Percentiles rank a stretch among this genome's conserved stretches.
These are phyloP conservation scores for Flaveria trinervia DNA, from an alignment of 129 eudicot species.

Conservation along the genomic window DNA sequence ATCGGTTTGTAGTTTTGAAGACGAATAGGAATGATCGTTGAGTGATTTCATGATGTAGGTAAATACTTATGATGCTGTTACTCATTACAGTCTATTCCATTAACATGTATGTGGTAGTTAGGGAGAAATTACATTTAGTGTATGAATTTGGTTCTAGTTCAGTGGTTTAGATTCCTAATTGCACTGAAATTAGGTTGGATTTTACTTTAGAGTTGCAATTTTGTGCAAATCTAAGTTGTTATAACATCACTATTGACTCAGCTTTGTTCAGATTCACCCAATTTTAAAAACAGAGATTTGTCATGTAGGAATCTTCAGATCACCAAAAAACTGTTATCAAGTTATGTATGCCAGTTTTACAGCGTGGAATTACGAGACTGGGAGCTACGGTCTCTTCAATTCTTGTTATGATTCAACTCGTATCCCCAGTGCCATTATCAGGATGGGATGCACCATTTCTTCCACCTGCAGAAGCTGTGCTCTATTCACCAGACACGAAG, in stretches of 20 bases:
- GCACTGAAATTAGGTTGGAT: conserved; percentile 15
- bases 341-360: conserved; percentile 36
- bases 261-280: conserved; percentile 25
- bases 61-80: neutral
- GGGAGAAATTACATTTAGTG: too few species aligned
- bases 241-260: neutral
- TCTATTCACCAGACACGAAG: conserved; percentile 95
- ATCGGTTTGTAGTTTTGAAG: conserved; percentile 2
- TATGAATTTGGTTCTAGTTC: neutral
- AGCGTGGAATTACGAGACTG: conserved; percentile 47
- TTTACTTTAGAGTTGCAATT: neutral
- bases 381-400: conserved; percentile 50
- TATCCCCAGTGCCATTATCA: conserved; percentile 63
- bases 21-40: neutral
- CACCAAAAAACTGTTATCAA: conserved; percentile 25
- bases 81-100: too few species aligned
- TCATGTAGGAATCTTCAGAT: conserved; percentile 66
- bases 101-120: too few species aligned
- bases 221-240: conserved; percentile 6
- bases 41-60: neutral
- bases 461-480: conserved; percentile 81
- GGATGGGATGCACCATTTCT: conserved; percentile 49
- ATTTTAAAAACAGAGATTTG: conserved; percentile 37
- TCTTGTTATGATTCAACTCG: conserved; percentile 62
- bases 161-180: conserved; percentile 1